phyloP scores from a whole-genome alignment of 1,139 yeast species.

The Geotrichum reessii region DNA sequence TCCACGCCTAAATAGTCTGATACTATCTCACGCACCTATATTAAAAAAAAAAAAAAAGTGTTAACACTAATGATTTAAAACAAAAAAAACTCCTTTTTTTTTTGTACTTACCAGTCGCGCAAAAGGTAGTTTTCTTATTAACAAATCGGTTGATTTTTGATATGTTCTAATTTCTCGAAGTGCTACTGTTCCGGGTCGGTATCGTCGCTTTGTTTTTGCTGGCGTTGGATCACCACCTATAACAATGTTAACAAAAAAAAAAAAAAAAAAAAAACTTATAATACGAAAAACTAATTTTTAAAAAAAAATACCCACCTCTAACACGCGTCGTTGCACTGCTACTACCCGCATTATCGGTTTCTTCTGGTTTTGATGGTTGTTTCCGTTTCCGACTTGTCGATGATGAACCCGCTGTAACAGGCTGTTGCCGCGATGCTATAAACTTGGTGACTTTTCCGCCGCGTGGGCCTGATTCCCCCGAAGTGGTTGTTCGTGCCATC shows the following conservation, averaged over 20 bases:
- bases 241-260: constrained; percentile 4
- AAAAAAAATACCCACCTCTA: not conserved
- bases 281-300: not conserved
- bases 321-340: not conserved
- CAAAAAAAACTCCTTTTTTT: too few species aligned
- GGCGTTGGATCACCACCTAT: constrained; percentile 23
- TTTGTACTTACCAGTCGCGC: constrained; percentile 53
- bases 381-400: not conserved
- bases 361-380: not conserved
- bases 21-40: constrained; percentile 67
- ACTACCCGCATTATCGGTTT: not conserved
- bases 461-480: constrained; percentile 10
- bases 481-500: constrained; percentile 11
- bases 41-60: not conserved
- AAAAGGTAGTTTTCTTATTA: constrained; percentile 83
- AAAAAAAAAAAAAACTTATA: constrained; percentile 7
- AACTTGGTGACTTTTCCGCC: constrained; percentile 16
- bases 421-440: constrained; percentile 11
- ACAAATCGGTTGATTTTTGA: constrained; percentile 71
- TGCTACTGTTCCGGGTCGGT: constrained; percentile 70
- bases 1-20: constrained; percentile 49
- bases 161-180: constrained; percentile 71
- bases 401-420: not conserved
- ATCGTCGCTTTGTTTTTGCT: constrained; percentile 44
- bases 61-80: not conserved